Evolutionary conservation across 139 green algal species (phyloP).

Genomic region (Nannochloris sp.): DNA sequence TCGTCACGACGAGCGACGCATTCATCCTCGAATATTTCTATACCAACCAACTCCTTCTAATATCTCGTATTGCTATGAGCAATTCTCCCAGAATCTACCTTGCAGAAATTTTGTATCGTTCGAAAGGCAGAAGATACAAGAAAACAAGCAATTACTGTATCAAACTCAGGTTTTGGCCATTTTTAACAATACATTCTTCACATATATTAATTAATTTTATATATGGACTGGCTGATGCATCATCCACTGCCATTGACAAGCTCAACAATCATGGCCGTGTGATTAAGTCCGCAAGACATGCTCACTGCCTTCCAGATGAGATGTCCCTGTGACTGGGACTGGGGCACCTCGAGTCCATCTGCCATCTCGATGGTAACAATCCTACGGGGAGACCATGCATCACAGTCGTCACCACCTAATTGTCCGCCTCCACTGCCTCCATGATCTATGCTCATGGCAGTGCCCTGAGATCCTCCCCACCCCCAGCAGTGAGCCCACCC

Average conservation of each 20-base stretch:
- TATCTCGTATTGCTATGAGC: too few relatives aligned
- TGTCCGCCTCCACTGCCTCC: constrained; percentile 29
- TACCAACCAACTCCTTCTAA: too few relatives aligned
- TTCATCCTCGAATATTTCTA: too few relatives aligned
- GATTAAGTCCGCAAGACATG: constrained; percentile 38
- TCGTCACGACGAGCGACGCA: too few relatives aligned
- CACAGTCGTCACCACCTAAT: constrained; percentile 40
- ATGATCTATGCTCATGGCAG: constrained; percentile 13
- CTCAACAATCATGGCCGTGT: constrained; percentile 36
- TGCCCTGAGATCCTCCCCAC: constrained; percentile 34
- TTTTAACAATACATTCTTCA: too few relatives aligned
- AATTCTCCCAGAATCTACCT: too few relatives aligned
- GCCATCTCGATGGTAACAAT: constrained; percentile 11
- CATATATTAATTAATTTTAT: too few relatives aligned
- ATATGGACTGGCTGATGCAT: too few relatives aligned
- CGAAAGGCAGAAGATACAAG: too few relatives aligned
- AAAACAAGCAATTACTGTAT: too few relatives aligned
- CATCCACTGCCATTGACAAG: not conserved
- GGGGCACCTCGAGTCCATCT: constrained; percentile 6
- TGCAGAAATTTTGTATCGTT: too few relatives aligned
- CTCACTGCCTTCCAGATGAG: constrained; percentile 18
- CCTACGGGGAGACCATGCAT: constrained; percentile 30
- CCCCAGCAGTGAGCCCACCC: constrained; percentile 32
- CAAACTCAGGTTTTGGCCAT: too few relatives aligned
- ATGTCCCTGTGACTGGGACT: constrained; percentile 1